Evolutionary conservation across 2,329 filamentous ascomycete genomes (phyloP), one percentile per base, ranked within the genome.

Genomic region (Falciphora oryzae): DNA sequence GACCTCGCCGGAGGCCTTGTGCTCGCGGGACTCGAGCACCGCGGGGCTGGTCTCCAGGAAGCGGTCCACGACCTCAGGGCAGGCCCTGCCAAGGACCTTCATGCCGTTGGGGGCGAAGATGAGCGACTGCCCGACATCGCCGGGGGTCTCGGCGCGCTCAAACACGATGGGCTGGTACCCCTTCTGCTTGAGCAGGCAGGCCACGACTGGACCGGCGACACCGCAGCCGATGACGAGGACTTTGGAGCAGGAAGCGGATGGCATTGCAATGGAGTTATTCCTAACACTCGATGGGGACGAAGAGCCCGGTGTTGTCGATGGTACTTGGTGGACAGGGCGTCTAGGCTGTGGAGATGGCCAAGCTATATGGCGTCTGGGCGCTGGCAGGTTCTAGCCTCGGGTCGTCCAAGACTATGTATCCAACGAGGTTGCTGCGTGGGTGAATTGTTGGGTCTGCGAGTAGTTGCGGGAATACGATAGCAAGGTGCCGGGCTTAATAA

Each of bases 71-170:
- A 62, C 29, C 0, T 28, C 28, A 8, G 38, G 38, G 4, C 44
- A 35, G 7, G 61, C 35, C 25, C 31, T 44, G 6, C 11, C n/a
- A 16, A 62, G n/a, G 22, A 64, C 59, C 38, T 61, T 64, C 18
- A 58, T 25, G 22, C 63, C 63, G n/a, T 64, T 64, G 8, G 63
- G 63, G 28, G 32, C 25, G n/a, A 64, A 35, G 38, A 61, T 61
- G n/a, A 64, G 4, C 2, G 63, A 64, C 27, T 58, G 32, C 8
- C 63, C 63, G 7, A 64, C 31, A 27, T 64, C 63, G 28, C 59
- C 59, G 18, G 38, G 59, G 10, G 13, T 27, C 18, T 22, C 22
- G 13, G 59, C 31, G 16, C 44, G 32, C 38, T 64, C 63, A 25
- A 64, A 64, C 1, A 64, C 57, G 57, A 64, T 64, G 2, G 63